Conservation (phyloP, 192 early-diverging fungal genomes). For the Mortierella antarctica region DNA sequence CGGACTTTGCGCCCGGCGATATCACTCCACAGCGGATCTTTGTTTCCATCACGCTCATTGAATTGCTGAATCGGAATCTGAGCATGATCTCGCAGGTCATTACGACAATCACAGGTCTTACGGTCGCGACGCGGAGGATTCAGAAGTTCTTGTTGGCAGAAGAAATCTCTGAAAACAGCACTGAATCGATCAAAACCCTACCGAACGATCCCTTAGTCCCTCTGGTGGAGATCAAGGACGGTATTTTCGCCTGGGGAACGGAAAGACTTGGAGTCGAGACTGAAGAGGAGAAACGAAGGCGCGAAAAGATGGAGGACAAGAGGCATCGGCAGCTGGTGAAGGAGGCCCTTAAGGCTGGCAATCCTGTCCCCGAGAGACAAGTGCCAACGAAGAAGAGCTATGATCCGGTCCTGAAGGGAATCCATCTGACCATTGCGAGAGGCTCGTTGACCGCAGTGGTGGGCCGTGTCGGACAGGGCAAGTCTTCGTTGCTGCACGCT, state of each 20-base stretch:
- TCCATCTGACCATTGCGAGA: conserved; percentile 43
- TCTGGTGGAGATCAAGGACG: conserved; percentile 17
- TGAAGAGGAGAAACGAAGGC: conserved; percentile 15
- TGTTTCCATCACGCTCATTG: conserved; percentile 27
- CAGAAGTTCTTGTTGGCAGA: conserved; percentile 30
- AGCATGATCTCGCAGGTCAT: conserved; percentile 10
- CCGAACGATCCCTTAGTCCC: not conserved
- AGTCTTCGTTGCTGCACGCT: conserved; percentile 57
- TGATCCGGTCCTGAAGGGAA: conserved; percentile 21
- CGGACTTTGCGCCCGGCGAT: conserved; percentile 15
- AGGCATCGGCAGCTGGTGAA: not conserved
- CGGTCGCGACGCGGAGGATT: conserved; percentile 27
- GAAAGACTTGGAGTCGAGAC: not conserved
- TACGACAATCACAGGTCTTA: conserved; percentile 25
- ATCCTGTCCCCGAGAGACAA: conserved; percentile 10
- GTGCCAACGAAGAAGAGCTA: not conserved
- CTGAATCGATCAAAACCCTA: conserved; percentile 5
- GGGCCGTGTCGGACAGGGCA: conserved; percentile 82
- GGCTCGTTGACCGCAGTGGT: conserved; percentile 81
- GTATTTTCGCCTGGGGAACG: conserved; percentile 21
- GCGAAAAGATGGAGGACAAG: conserved; percentile 27
- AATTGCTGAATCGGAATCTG: conserved; percentile 60
- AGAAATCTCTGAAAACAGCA: conserved; percentile 18
- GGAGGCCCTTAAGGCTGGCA: conserved; percentile 16
- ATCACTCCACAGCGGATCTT: conserved; percentile 31